A percentile compares a stretch with the other conserved stretches of the same genome.
Evolutionary conservation across 495 filamentous ascomycete genomes (phyloP).

Genomic region (Neurospora sp.): DNA sequence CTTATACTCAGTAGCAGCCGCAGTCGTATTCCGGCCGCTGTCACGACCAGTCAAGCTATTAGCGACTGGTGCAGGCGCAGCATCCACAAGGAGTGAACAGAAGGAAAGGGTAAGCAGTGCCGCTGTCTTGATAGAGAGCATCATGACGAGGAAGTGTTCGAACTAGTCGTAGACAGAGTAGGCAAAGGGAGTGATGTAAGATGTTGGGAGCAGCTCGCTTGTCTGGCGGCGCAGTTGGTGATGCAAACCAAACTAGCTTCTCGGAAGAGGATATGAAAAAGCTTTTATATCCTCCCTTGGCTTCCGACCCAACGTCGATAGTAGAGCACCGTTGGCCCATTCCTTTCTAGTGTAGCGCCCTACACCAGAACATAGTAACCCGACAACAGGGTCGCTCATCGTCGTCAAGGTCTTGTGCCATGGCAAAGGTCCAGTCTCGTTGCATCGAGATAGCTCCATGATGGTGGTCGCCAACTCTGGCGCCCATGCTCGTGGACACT

Average conservation of each 20-base stretch:
- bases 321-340: not conserved
- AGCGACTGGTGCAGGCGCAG: not conserved
- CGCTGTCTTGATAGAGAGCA: not conserved
- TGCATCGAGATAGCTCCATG: not conserved
- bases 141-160: not conserved
- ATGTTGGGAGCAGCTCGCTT: not conserved
- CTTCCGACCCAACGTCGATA: not conserved
- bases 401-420: not conserved
- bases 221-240: not conserved
- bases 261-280: not conserved
- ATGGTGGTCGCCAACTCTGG: not conserved
- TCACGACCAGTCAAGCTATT: not conserved
- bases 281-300: not conserved
- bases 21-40: not conserved
- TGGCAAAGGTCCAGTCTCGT: not conserved
- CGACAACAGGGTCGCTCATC: not conserved
- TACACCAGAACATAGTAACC: not conserved
- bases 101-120: constrained; percentile 13
- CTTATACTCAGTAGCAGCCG: constrained; percentile 19
- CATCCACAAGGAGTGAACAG: constrained; percentile 2
- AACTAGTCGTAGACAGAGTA: not conserved
- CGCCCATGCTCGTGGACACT: not conserved
- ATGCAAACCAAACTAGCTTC: not conserved
- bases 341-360: not conserved
- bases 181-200: not conserved